These are phyloP conservation scores for Hypholoma sublateritium DNA, from an alignment of 768 basidiomycete species.

Conservation along the genomic window DNA sequence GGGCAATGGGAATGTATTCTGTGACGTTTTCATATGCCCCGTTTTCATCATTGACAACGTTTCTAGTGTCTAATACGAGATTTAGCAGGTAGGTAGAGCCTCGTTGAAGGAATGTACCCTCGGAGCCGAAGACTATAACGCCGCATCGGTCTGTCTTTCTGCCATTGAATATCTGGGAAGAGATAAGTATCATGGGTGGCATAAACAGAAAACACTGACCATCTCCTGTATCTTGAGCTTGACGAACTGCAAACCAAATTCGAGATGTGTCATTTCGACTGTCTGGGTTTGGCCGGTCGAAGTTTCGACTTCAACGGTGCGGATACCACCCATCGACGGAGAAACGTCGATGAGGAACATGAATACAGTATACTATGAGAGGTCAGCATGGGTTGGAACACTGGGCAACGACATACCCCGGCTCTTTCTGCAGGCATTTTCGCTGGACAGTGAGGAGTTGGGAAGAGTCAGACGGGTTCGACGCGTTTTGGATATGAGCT, in stretches of 20 bases:
- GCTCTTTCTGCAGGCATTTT: conserved; percentile 79
- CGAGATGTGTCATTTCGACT: conserved; percentile 72
- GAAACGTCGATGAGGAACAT: conserved; percentile 91
- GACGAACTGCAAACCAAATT: conserved; percentile 83
- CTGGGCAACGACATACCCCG: conserved; percentile 51
- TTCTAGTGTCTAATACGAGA: conserved; percentile 53
- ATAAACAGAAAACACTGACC: conserved; percentile 38
- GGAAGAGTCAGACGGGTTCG: conserved; percentile 13
- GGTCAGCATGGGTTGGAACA: background rate
- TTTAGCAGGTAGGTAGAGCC: background rate
- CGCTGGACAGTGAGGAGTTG: conserved; percentile 11
- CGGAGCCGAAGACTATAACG: conserved; percentile 84
- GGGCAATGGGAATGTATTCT: conserved; percentile 68
- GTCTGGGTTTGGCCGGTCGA: conserved; percentile 49
- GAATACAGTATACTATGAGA: conserved; percentile 72
- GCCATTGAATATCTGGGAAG: conserved; percentile 77
- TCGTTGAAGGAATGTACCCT: conserved; percentile 42
- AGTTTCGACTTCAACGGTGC: conserved; percentile 57
- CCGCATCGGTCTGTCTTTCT: conserved; percentile 94
- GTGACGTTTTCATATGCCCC: conserved; percentile 75
- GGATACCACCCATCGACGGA: conserved; percentile 73
- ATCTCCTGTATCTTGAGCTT: conserved; percentile 92
- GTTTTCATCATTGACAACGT: conserved; percentile 56
- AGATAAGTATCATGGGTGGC: background rate
- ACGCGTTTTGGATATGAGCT: conserved; percentile 33